A percentile compares a stretch with the other conserved stretches of the same genome.
phyloP scores from a whole-genome alignment of 75 land plant species.

The Selaginella tamariscina region DNA sequence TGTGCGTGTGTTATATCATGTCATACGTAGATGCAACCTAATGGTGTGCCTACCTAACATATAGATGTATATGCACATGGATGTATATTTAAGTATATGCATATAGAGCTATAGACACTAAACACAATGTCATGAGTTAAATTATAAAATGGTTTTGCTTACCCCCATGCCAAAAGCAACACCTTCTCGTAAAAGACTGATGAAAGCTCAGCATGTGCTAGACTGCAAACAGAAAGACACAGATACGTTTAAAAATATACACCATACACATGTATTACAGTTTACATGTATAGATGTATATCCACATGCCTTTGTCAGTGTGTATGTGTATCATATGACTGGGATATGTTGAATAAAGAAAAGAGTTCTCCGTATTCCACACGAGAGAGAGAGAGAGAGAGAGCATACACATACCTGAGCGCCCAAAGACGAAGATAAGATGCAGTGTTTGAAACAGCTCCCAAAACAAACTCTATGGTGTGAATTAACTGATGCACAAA shows the following conservation, averaged over 20 bases:
- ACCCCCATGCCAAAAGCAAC: not conserved
- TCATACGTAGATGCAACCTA: no score
- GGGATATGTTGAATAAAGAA: not conserved
- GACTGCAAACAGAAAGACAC: not conserved
- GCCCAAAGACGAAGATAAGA: slow-evolving; percentile 13
- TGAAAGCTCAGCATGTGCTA: slow-evolving; percentile 7
- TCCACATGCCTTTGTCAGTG: no score
- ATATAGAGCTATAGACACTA: no score
- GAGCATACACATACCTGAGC: not conserved
- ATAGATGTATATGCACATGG: no score
- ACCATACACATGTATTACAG: not conserved
- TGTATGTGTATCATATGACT: not conserved
- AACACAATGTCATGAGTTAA: no score
- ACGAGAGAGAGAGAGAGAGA: no score
- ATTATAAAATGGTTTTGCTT: not conserved
- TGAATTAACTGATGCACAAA: slow-evolving; percentile 8
- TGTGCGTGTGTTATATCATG: no score
- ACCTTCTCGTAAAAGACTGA: slow-evolving; percentile 8
- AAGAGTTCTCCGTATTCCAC: no score
- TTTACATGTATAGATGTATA: no score
- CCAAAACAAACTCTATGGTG: slow-evolving; percentile 10
- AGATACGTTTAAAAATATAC: not conserved
- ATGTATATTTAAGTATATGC: no score
- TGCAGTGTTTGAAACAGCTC: slow-evolving; percentile 9
- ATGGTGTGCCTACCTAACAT: no score